These are phyloP conservation scores for Ganoderma resinaceum DNA, from an alignment of 1,284 basidiomycete species.

Conservation along the genomic window DNA sequence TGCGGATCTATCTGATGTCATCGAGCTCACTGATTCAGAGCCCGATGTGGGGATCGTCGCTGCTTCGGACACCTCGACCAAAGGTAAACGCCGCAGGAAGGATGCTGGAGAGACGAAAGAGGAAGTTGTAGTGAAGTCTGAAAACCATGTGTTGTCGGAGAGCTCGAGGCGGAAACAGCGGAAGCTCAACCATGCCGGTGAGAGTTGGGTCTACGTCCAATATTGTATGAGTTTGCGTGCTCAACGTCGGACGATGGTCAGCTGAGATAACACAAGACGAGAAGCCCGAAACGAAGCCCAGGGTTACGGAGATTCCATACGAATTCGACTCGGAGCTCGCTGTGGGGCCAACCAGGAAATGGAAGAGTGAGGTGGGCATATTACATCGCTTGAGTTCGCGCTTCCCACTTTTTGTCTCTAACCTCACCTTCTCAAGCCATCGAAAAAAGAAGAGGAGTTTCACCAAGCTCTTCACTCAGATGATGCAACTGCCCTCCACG, in stretches of 20 bases:
- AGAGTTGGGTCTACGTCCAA: background rate
- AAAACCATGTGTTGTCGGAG: background rate
- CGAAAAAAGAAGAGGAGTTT: background rate
- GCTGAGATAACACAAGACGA: background rate
- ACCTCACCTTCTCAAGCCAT: background rate
- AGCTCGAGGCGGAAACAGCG: background rate
- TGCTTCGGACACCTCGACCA: background rate
- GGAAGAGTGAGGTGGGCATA: background rate
- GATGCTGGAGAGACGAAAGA: background rate
- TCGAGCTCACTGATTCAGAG: slow-evolving; percentile 6
- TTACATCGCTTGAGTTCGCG: background rate
- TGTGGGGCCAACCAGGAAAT: background rate
- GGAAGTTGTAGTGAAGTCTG: background rate
- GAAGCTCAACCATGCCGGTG: background rate
- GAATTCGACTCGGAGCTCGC: background rate
- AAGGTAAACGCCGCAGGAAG: background rate
- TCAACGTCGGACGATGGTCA: background rate
- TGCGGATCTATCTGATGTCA: slow-evolving; percentile 1
- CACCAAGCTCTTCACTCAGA: background rate
- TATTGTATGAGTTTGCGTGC: background rate
- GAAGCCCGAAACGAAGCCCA: background rate
- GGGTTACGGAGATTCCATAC: background rate
- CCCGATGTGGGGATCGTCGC: slow-evolving; percentile 1
- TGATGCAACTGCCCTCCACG: background rate
- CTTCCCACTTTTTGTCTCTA: background rate